These are phyloP conservation scores for Sporothrix brasiliensis DNA, from an alignment of 2,329 filamentous ascomycete genomes.

Conservation along the genomic window DNA sequence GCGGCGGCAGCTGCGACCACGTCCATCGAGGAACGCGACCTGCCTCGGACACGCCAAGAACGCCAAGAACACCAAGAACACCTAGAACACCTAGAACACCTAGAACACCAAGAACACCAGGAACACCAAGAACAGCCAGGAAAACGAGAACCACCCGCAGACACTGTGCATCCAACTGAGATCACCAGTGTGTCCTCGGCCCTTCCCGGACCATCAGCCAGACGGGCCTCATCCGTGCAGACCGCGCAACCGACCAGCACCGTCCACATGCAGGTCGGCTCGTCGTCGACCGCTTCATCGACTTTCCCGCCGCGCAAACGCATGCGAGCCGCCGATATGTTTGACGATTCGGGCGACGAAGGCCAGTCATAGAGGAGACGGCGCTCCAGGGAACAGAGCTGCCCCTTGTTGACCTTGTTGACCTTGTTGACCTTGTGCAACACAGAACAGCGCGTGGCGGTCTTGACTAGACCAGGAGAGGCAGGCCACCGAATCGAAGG, in stretches of 20 bases:
- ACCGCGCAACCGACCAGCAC: neutral
- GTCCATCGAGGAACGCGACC: neutral
- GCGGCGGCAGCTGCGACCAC: neutral
- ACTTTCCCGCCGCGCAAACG: constrained; percentile 54
- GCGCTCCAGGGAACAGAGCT: neutral
- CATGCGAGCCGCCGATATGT: constrained; percentile 83
- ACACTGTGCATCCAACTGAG: neutral
- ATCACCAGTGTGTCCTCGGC: neutral
- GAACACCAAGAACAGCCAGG: neutral
- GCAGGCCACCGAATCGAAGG: neutral
- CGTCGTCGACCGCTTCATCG: neutral
- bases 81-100: neutral
- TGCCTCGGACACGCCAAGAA: too few relatives aligned
- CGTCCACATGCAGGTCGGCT: constrained; percentile 35
- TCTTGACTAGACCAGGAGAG: constrained; percentile 13
- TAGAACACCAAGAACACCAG: neutral
- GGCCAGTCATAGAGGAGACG: constrained; percentile 28
- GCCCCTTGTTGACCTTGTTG: neutral
- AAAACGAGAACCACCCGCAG: neutral
- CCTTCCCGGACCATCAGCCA: neutral
- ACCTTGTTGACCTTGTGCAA: neutral
- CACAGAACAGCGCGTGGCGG: neutral
- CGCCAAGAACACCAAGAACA: too few relatives aligned
- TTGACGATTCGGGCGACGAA: constrained; percentile 70
- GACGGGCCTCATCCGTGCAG: neutral